Evolutionary conservation across 2,329 filamentous ascomycete genomes (phyloP).

Genomic region (Diplodia intermedia): DNA sequence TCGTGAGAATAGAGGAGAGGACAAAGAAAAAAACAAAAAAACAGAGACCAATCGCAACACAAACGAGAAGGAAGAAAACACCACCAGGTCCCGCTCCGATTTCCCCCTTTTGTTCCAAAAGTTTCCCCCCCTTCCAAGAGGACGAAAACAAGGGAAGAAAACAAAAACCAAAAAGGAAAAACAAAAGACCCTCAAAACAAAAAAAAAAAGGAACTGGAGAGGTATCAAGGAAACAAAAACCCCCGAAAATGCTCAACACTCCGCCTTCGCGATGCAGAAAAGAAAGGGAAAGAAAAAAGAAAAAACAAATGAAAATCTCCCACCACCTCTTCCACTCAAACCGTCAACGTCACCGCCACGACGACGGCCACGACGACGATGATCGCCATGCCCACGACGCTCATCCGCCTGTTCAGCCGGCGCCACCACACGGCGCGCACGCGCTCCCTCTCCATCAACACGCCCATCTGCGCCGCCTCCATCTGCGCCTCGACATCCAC

Average conservation of each 20-base stretch:
- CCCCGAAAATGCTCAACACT: neutral
- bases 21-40: neutral
- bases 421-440: conserved; percentile 24
- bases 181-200: neutral
- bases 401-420: conserved; percentile 26
- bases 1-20: neutral
- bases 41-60: neutral
- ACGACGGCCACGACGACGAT: conserved; percentile 16
- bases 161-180: neutral
- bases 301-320: neutral
- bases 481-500: conserved; percentile 20
- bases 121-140: neutral
- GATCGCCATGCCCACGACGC: conserved; percentile 7
- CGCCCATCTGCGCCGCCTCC: neutral
- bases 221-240: conserved; percentile 1
- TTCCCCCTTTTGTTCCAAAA: neutral
- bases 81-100: neutral
- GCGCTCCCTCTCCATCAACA: conserved; percentile 6
- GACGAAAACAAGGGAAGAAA: neutral
- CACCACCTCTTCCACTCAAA: neutral
- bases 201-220: neutral
- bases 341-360: conserved; percentile 17
- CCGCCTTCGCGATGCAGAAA: neutral
- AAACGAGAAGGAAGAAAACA: neutral
- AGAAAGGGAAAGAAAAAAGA: neutral